A percentile compares a stretch with the other conserved stretches of the same genome.
phyloP scores from a whole-genome alignment of 1,284 basidiomycete species.

The Pascua guehoae region DNA sequence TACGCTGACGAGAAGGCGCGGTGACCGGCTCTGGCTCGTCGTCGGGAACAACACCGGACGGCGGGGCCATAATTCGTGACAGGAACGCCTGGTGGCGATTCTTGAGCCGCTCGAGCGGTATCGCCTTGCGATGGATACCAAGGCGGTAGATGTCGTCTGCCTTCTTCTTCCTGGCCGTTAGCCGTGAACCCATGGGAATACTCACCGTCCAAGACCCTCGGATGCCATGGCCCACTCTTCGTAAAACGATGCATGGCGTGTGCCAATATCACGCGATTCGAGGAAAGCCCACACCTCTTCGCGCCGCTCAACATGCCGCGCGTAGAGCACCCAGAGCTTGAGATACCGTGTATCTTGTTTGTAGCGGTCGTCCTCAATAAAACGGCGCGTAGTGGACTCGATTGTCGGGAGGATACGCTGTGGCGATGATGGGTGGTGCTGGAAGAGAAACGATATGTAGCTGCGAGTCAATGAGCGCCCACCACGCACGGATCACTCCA shows the following conservation, averaged over 20 bases:
- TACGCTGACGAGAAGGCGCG: constrained; percentile 1
- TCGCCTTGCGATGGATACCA: constrained; percentile 76
- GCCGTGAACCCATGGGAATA: constrained; percentile 10
- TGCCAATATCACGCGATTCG: constrained; percentile 73
- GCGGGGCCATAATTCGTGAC: constrained; percentile 58
- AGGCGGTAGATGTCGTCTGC: constrained; percentile 79
- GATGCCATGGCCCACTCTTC: constrained; percentile 77
- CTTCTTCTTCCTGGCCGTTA: constrained; percentile 58
- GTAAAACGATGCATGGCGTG: constrained; percentile 70
- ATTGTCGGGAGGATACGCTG: constrained; percentile 67
- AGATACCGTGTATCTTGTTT: constrained; percentile 83
- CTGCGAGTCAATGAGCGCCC: constrained; percentile 17
- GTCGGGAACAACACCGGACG: constrained; percentile 37
- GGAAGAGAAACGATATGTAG: constrained; percentile 50
- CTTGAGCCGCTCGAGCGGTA: constrained; percentile 81
- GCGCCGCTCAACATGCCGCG: constrained; percentile 58
- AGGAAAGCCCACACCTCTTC: constrained; percentile 72
- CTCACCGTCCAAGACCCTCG: constrained; percentile 70
- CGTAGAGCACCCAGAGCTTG: constrained; percentile 80
- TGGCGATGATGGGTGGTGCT: constrained; percentile 60
- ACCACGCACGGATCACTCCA: constrained; percentile 22
- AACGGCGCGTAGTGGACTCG: constrained; percentile 70
- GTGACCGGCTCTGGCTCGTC: constrained; percentile 25
- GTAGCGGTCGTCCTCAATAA: constrained; percentile 74
- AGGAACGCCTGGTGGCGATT: constrained; percentile 78